Percentiles rank a stretch among this genome's conserved stretches.
Conservation (phyloP, 495 filamentous ascomycete species). For the Podospora pseudopauciseta region DNA sequence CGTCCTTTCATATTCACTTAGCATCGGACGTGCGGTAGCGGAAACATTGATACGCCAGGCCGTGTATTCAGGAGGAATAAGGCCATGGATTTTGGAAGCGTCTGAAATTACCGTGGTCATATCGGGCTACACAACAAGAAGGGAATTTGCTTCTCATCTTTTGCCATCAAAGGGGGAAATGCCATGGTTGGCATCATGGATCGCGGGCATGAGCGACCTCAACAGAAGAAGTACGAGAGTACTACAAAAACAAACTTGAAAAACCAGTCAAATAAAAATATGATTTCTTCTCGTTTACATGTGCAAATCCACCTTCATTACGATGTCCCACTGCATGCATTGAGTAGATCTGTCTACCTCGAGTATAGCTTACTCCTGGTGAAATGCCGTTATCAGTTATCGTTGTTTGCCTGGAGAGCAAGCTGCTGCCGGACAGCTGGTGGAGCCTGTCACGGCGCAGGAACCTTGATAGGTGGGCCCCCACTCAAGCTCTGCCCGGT, state of each 20-base stretch:
- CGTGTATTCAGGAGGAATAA: background rate
- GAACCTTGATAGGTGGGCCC: slow-evolving; percentile 2
- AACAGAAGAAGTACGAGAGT: background rate
- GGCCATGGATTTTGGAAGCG: background rate
- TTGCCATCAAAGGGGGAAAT: background rate
- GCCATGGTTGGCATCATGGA: background rate
- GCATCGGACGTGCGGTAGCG: background rate
- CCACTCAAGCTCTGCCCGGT: slow-evolving; percentile 25
- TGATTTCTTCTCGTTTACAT: background rate
- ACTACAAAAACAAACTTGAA: background rate
- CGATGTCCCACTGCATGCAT: background rate
- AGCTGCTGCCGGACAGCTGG: slow-evolving; percentile 11
- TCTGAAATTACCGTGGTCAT: background rate
- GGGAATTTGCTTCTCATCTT: background rate
- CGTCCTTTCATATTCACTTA: background rate
- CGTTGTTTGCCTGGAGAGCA: background rate
- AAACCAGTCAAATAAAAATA: background rate
- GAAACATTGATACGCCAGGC: background rate
- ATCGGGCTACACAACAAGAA: background rate
- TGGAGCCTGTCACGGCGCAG: slow-evolving; percentile 12
- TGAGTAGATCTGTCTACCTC: background rate
- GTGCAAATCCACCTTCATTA: background rate
- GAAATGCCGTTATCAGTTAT: background rate
- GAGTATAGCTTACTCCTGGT: background rate
- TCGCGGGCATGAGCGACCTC: background rate